phyloP scores from a whole-genome alignment of 306 rosid species.

The Lotus japonicus region DNA sequence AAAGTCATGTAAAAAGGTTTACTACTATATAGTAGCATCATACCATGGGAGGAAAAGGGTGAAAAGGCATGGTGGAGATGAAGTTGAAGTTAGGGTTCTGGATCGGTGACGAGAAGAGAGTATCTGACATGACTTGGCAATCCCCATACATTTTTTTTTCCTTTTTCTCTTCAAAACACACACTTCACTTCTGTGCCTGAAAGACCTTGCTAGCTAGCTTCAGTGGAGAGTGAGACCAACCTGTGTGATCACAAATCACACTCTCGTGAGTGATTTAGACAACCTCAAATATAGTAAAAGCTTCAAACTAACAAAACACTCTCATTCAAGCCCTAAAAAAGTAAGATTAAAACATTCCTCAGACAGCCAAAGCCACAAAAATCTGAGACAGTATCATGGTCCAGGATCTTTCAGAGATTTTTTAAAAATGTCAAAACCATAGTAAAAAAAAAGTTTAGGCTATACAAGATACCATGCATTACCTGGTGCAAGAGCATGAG shows the following conservation, averaged over 20 bases:
- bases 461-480: not conserved
- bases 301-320: conserved; percentile 14
- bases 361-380: not conserved
- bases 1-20: not conserved
- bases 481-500: not conserved
- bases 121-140: conserved; percentile 90
- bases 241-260: conserved; percentile 9
- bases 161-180: not conserved
- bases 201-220: not conserved
- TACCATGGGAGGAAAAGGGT: conserved; percentile 50
- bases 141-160: conserved; percentile 71
- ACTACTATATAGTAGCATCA: not conserved
- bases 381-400: too few relatives aligned
- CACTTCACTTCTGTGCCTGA: too few relatives aligned
- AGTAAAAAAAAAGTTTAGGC: not conserved
- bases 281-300: too few relatives aligned
- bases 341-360: not conserved
- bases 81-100: conserved; percentile 87
- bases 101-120: conserved; percentile 66
- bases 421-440: not conserved
- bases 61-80: conserved; percentile 68
- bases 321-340: not conserved
- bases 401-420: not conserved
- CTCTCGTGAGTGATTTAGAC: too few relatives aligned
- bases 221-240: conserved; percentile 16